Evolutionary conservation across 805 yeast species (phyloP), one percentile per base, ranked within the genome.

Genomic region (Cyberlindnera mycetangii): DNA sequence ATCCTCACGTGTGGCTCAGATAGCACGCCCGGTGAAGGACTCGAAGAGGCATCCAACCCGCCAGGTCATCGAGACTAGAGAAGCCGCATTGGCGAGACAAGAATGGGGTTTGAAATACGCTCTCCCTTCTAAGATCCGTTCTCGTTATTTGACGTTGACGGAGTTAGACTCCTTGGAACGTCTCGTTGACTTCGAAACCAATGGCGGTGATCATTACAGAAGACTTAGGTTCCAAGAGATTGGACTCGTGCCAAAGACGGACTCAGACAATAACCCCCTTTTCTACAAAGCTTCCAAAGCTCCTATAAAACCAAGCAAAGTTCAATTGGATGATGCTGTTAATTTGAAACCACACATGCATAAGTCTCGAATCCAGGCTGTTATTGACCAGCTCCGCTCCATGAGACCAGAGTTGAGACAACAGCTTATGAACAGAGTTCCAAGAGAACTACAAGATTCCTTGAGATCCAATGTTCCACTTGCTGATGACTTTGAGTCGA

Each of bases 21-120:
- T 68, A 8, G 61, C 70, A 8, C 61, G 54, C 27, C 61, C 63
- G 11, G 49, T 55, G 15, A 37, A 48, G 34, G 25, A 27, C 20
- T 30, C 22, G 16, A 39, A 32, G 14, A 53, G 44, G 39, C 50
- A 45, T 35, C 95, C 95, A 20, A 78, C 86, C 0, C 89, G 83
- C 57, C 95, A 86, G 61, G 71, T 84, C 33, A 73, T 87, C 32
- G 83, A 76, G 62, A 81, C 93, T 0, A 80, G 85, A 41, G 77
- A 81, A 39, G 71, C 85, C 7, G 74, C 84, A 38, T 75, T 82
- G 36, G 61, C 71, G 12, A 71, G 87, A 65, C 81, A 84, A 49
- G 86, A 85, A 63, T 87, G 77, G 73, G 96, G 96, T 56, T 65
- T 87, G 48, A 87, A 87, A 59, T 69, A 81, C 36, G 70, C 85